Evolutionary conservation across 2,329 filamentous ascomycete species (phyloP), one percentile per base, ranked within the genome.

Genomic region (Neofusicoccum sp.): DNA sequence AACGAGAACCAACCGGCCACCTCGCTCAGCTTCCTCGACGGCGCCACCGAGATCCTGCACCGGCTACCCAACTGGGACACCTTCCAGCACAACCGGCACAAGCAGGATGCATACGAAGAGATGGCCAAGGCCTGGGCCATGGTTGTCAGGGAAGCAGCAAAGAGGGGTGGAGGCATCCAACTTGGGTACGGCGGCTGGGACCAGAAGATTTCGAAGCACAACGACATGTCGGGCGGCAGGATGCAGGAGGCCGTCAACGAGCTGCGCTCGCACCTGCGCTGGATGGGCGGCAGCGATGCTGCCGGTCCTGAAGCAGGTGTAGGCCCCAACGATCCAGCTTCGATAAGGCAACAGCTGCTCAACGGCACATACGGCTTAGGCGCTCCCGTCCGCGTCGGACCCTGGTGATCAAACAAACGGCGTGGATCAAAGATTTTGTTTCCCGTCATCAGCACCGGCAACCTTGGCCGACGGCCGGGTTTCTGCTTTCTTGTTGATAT

Each of bases 61-160:
- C 84, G 88, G 43, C 83, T 99, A 47, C 95, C 95, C 3, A 87
- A 96, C 71, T 99, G 93, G 93, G 91, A 95, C 69, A 92, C 88
- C 48, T 90, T 90, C 65, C 87, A 92, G 66, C 90, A 97, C 79
- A 93, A 93, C 68, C 86, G 97, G 70, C 92, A 96, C 80, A 97
- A 97, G 77, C 90, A 97, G 68, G 92, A 92, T 67, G 93, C 94
- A 6, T 99, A 99, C 73, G 94, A 99, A 71, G 95, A 98, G 74
- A 93, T 99, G 67, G 89, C 92, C 31, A 92, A 90, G 71, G 95
- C 95, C 1, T 99, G 95, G 95, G 89, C 92, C 14, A 77, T 96
- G 68, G 94, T 97, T 56, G 90, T 99, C 69, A 89, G 89, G 65
- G 95, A 99, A 77, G 92, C 93, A 1, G 89, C 90, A 28, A 98